Evolutionary conservation across 169 alveolate genomes (phyloP).

Genomic region (Perkinsus marinus): DNA sequence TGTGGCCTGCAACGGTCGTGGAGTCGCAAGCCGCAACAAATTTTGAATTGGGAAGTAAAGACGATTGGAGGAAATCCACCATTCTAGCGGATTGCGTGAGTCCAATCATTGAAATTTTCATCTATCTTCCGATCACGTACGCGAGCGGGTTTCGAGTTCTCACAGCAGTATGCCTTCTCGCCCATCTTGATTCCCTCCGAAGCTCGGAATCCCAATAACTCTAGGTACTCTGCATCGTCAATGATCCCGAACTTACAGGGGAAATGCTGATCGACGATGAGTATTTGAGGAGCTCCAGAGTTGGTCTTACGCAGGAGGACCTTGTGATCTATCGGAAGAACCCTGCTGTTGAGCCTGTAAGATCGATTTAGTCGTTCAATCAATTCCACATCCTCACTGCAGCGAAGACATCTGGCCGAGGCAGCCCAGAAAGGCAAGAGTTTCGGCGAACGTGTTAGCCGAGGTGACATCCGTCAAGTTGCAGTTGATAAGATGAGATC

Average conservation of each 20-base stretch:
- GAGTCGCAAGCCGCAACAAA: background rate
- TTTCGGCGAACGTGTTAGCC: background rate
- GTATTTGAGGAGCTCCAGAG: background rate
- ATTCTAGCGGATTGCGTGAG: background rate
- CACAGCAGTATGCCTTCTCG: background rate
- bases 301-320: background rate
- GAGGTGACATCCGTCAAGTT: background rate
- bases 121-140: background rate
- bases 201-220: too few relatives aligned
- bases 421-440: background rate
- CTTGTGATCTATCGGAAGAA: background rate
- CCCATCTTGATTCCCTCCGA: too few relatives aligned
- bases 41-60: background rate
- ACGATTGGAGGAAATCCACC: background rate
- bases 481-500: background rate
- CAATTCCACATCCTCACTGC: background rate
- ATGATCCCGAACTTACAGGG: background rate
- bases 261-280: slow-evolving; percentile 5
- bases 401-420: background rate
- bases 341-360: background rate
- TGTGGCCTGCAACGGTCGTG: slow-evolving; percentile 4
- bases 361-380: background rate
- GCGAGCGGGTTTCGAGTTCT: background rate
- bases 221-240: background rate
- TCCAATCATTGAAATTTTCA: background rate